Evolutionary conservation across 1,284 basidiomycete genomes (phyloP).

Genomic region (Coniferiporia sulphurascens): DNA sequence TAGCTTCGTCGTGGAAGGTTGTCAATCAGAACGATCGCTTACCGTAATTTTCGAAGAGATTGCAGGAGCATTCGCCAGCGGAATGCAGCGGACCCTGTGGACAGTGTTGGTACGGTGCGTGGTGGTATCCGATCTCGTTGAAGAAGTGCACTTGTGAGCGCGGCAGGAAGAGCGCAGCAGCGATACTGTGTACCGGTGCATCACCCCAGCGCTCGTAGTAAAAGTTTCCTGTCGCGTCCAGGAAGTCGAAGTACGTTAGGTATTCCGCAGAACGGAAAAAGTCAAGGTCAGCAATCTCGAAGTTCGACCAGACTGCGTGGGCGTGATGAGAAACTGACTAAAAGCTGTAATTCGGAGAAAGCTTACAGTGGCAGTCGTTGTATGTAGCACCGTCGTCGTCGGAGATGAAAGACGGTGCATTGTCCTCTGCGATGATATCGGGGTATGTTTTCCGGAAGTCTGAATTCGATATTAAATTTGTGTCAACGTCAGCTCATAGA

Average conservation of each 20-base stretch:
- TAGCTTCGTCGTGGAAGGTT: too few species aligned
- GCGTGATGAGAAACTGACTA: neutral
- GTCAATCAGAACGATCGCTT: neutral
- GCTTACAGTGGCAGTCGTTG: conserved; percentile 71
- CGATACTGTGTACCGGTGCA: conserved; percentile 78
- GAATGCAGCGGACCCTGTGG: conserved; percentile 30
- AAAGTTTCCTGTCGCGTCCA: conserved; percentile 72
- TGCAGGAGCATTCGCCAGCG: conserved; percentile 3
- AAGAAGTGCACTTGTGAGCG: conserved; percentile 69
- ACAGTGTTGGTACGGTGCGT: conserved; percentile 48
- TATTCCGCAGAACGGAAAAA: conserved; percentile 63
- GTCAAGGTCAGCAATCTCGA: conserved; percentile 70
- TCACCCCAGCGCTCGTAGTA: conserved; percentile 83
- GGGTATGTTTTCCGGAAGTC: conserved; percentile 63
- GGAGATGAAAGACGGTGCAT: conserved; percentile 65
- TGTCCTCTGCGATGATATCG: conserved; percentile 57
- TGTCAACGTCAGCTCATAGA: neutral
- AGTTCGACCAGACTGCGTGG: conserved; percentile 64
- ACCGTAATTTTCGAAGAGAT: conserved; percentile 12
- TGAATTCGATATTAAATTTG: conserved; percentile 21
- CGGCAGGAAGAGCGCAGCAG: conserved; percentile 56
- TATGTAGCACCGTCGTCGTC: conserved; percentile 58
- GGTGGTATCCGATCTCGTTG: conserved; percentile 56
- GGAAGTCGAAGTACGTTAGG: conserved; percentile 64
- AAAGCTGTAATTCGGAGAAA: neutral